These are phyloP conservation scores for Tubosaeta sp. DNA, from an alignment of 768 basidiomycete species.

Conservation along the genomic window DNA sequence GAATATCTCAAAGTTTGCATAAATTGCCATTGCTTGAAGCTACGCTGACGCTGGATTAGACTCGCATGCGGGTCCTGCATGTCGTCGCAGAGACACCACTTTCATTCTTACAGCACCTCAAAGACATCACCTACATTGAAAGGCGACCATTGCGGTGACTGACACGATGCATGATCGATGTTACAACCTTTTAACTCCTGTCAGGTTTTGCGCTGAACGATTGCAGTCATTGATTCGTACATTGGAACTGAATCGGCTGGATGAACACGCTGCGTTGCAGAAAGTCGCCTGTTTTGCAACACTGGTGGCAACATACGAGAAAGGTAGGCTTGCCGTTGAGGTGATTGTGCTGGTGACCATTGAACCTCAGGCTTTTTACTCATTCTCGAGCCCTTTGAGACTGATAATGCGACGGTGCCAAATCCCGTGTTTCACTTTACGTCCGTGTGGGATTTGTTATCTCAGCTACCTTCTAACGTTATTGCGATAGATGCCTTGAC, in stretches of 20 bases:
- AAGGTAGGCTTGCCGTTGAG: slow-evolving; percentile 47
- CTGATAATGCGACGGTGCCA: slow-evolving; percentile 96
- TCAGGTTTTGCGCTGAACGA: slow-evolving; percentile 93
- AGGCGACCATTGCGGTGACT: slow-evolving; percentile 81
- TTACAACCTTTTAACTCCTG: background rate
- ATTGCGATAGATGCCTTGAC: slow-evolving; percentile 76
- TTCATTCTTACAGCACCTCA: slow-evolving; percentile 95
- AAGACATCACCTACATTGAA: slow-evolving; percentile 99
- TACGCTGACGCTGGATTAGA: slow-evolving; percentile 46
- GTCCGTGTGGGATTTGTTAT: slow-evolving; percentile 39
- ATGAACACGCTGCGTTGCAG: slow-evolving; percentile 88
- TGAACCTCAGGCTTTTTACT: slow-evolving; percentile 75
- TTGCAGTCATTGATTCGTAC: slow-evolving; percentile 92
- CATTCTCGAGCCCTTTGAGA: slow-evolving; percentile 97
- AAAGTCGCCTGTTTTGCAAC: slow-evolving; percentile 97
- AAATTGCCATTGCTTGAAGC: background rate
- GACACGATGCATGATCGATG: background rate
- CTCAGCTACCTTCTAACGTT: slow-evolving; percentile 6
- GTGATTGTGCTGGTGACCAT: background rate
- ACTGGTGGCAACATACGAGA: slow-evolving; percentile 95
- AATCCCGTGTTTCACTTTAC: slow-evolving; percentile 98
- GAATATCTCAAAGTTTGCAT: slow-evolving; percentile 88
- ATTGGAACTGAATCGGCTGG: slow-evolving; percentile 80
- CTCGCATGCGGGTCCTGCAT: slow-evolving; percentile 97
- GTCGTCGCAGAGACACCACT: slow-evolving; percentile 98